Evolutionary conservation across 1,139 yeast species (phyloP).

Genomic region (Taphrina deformans): DNA sequence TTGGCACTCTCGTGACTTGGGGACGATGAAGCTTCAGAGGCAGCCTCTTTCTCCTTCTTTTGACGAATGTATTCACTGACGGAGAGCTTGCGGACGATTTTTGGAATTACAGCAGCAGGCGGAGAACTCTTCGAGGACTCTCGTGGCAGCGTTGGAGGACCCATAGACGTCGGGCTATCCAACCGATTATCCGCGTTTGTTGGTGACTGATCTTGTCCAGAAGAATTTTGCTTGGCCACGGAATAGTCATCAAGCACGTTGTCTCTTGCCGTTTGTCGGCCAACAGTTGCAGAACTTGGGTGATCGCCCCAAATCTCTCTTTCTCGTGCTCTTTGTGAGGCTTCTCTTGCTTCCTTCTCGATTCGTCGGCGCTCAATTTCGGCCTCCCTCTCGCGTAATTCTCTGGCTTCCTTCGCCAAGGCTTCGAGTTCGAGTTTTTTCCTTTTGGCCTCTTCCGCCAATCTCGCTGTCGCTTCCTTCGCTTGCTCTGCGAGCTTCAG

Average conservation of each 20-base stretch:
- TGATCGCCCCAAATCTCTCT: slow-evolving; percentile 30
- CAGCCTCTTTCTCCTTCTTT: slow-evolving; percentile 14
- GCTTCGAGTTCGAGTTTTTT: slow-evolving; percentile 8
- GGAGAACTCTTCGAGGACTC: slow-evolving; percentile 14
- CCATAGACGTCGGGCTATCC: slow-evolving; percentile 15
- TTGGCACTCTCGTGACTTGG: neutral
- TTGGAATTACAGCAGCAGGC: slow-evolving; percentile 4
- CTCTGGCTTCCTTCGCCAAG: slow-evolving; percentile 11
- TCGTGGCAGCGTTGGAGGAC: slow-evolving; percentile 16
- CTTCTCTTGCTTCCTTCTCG: slow-evolving; percentile 24
- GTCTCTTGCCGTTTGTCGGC: neutral
- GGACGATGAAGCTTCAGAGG: slow-evolving; percentile 3
- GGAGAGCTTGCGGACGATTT: slow-evolving; percentile 21
- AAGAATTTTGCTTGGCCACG: too few species aligned
- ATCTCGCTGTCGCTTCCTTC: slow-evolving; percentile 17
- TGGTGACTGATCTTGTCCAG: neutral
- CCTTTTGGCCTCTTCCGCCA: slow-evolving; percentile 10
- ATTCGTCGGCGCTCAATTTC: slow-evolving; percentile 8
- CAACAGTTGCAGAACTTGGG: neutral
- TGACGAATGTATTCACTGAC: slow-evolving; percentile 30
- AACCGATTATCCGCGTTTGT: neutral
- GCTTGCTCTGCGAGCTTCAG: slow-evolving; percentile 23
- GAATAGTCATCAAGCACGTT: neutral
- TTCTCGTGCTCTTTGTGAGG: slow-evolving; percentile 26
- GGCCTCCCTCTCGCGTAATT: slow-evolving; percentile 13